Conservation (phyloP, 2,329 filamentous ascomycete genomes). For the Scedosporium dehoogii region DNA sequence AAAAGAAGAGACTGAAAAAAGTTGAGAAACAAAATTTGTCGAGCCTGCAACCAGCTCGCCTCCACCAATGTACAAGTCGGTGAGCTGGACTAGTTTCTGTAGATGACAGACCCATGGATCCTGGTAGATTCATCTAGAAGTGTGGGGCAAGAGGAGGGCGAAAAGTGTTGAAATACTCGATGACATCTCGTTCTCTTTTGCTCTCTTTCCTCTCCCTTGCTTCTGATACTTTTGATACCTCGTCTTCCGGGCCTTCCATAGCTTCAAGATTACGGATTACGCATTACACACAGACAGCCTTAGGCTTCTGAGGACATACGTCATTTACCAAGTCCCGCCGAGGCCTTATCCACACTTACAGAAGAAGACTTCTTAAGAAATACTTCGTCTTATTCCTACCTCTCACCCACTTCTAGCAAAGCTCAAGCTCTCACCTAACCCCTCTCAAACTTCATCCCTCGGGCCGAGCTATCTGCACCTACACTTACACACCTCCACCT, state of each 20-base stretch:
- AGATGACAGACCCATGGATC: background rate
- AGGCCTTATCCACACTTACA: no score
- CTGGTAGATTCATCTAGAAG: slow-evolving; percentile 8
- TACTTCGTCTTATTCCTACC: no score
- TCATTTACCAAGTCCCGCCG: no score
- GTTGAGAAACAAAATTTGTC: background rate
- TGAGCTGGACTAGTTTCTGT: background rate
- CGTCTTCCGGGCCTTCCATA: no score
- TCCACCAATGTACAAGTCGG: slow-evolving; percentile 4
- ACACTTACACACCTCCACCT: background rate
- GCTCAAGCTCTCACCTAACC: no score
- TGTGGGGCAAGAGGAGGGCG: background rate
- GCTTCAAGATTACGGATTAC: no score
- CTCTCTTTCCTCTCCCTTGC: background rate
- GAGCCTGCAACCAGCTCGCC: background rate
- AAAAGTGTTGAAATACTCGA: background rate
- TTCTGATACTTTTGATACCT: background rate
- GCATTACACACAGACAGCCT: no score
- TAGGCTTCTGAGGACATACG: no score
- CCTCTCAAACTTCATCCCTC: no score
- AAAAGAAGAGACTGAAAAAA: slow-evolving; percentile 9
- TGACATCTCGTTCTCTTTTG: background rate
- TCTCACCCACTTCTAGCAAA: no score
- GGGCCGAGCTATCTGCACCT: background rate
- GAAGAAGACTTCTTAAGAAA: no score